A percentile compares a stretch with the other conserved stretches of the same genome.
These are phyloP conservation scores for Colletotrichum sansevieriae DNA, from an alignment of 2,329 filamentous ascomycete genomes.

Conservation along the genomic window DNA sequence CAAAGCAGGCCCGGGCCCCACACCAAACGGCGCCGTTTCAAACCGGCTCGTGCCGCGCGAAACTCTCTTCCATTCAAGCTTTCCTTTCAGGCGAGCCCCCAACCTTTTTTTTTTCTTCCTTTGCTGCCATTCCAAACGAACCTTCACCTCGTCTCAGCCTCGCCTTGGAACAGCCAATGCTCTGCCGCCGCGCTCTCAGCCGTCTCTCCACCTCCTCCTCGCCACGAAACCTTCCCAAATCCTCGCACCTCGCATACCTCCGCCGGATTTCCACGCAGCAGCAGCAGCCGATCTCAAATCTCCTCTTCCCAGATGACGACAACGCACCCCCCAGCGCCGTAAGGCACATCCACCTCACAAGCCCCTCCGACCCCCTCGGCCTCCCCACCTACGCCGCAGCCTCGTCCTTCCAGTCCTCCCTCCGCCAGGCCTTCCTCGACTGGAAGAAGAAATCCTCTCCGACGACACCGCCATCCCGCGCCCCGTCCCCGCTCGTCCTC, in stretches of 20 bases:
- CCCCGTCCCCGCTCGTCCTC: conserved; percentile 78
- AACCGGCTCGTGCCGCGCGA: conserved; percentile 33
- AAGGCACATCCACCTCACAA: conserved; percentile 38
- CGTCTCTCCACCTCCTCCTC: neutral
- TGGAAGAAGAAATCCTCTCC: conserved; percentile 53
- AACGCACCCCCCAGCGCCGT: conserved; percentile 26
- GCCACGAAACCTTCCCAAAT: neutral
- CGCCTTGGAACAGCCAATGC: neutral
- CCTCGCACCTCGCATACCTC: neutral
- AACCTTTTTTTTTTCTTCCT: no score
- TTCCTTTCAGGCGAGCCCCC: neutral
- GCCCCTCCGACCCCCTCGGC: neutral
- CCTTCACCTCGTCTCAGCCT: neutral
- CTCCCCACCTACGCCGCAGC: conserved; percentile 35
- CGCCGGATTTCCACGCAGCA: neutral
- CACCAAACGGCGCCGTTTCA: neutral
- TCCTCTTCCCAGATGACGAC: conserved; percentile 29
- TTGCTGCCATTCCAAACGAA: neutral
- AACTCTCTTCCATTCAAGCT: conserved; percentile 22
- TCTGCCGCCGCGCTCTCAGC: neutral
- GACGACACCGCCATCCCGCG: conserved; percentile 44
- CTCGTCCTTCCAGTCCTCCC: conserved; percentile 40
- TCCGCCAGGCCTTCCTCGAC: conserved; percentile 51
- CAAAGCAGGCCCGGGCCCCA: neutral
- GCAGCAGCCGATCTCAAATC: conserved; percentile 1